Evolutionary conservation across 2,329 filamentous ascomycete species (phyloP), one percentile per base, ranked within the genome.

Genomic region (Ceratocystis cacaofunesta): DNA sequence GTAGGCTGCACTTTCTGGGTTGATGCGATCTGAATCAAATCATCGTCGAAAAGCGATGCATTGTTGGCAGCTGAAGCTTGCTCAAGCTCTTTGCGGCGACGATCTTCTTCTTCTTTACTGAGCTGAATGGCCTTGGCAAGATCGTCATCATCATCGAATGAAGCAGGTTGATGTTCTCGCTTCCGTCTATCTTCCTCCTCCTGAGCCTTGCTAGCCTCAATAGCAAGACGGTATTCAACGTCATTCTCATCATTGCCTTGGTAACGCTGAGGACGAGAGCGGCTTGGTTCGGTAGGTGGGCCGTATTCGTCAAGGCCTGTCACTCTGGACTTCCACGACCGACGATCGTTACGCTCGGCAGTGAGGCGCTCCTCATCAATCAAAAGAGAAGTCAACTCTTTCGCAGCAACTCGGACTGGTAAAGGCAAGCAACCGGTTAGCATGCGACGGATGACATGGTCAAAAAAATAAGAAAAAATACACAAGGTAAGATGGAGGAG

Each of bases 241-340:
- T 99, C 94, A 43, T 96, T 90, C 57, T 95, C 90, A 3, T 92
- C 88, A 64, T 77, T 76, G 68, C 80, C 79, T 66, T 79, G 78
- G 55, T 76, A 78, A 57, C 78, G 79, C 65, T 77, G 78, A 57
- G 77, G 80, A 61, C 76, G 76, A 25, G 75, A 74, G 63, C 70
- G 73, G 62, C 68, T 75, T 61, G 72, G 72, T 12, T 74, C 73
- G 5, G 79, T 76, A 69, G 76, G 77, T 52, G 77, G 78, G 22
- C 75, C 84, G 70, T 84, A 89, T 72, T 97, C 92, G 69, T 97
- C 94, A 55, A 97, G 85, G 22, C 94, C 94, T 41, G 87, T 91
- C 44, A 99, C 94, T 67, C 94, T 88, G 63, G 92, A 95, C 76
- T 99, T 99, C 94, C 94, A 99, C 1, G 89, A 85, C 74, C 91